Evolutionary conservation across 108 stramenopile species (phyloP).

Genomic region (Cyclostephanos tholiformis): DNA sequence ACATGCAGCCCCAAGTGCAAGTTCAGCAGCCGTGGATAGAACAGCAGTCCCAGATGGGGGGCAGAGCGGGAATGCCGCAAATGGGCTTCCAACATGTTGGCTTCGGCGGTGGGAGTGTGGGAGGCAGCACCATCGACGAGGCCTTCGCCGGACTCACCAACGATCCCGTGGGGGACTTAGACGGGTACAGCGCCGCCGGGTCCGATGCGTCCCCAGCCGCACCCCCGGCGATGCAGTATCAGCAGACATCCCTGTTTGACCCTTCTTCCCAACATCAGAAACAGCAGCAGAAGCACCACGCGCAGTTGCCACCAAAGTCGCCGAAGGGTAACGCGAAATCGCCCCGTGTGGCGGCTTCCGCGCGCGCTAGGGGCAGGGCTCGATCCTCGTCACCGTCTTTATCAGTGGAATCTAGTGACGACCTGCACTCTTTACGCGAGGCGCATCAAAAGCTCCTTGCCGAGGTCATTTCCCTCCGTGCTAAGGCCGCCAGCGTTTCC

Average conservation of each 20-base stretch:
- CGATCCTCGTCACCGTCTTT: not conserved
- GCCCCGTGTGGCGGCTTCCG: slow-evolving; percentile 14
- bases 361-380: not conserved
- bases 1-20: slow-evolving; percentile 19
- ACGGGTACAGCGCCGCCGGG: slow-evolving; percentile 32
- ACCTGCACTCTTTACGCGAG: slow-evolving; percentile 64
- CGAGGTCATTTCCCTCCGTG: slow-evolving; percentile 81
- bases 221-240: not conserved
- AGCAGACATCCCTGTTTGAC: not conserved
- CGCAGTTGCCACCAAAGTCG: slow-evolving; percentile 5
- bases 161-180: slow-evolving; percentile 30
- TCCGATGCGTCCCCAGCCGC: not conserved
- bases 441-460: slow-evolving; percentile 82
- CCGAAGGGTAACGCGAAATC: not conserved
- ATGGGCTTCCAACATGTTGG: slow-evolving; percentile 10
- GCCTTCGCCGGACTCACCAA: slow-evolving; percentile 79
- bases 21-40: slow-evolving; percentile 20
- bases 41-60: slow-evolving; percentile 42
- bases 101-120: slow-evolving; percentile 17
- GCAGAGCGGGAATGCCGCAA: slow-evolving; percentile 20
- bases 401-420: slow-evolving; percentile 29
- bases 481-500: slow-evolving; percentile 67
- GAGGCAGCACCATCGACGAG: slow-evolving; percentile 73
- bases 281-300: slow-evolving; percentile 9
- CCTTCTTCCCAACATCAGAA: slow-evolving; percentile 6